phyloP scores from a whole-genome alignment of 75 land plant genomes.

The Pinus tabuliformis region DNA sequence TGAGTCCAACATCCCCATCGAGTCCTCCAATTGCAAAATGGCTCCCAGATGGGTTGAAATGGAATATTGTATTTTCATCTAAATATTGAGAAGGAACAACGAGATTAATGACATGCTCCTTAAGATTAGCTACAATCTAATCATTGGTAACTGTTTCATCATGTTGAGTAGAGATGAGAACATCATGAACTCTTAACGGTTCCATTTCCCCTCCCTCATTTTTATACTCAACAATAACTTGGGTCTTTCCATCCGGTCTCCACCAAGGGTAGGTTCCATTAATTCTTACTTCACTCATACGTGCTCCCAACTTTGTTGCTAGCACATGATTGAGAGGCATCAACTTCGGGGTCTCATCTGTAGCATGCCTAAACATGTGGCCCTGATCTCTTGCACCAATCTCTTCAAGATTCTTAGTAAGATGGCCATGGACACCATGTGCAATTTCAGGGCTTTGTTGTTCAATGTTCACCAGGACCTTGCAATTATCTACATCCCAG shows the following conservation, averaged over 20 bases:
- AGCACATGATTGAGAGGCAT: conserved; percentile 54
- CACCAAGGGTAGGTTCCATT: too few species aligned
- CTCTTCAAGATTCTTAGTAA: conserved; percentile 56
- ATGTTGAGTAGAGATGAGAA: conserved; percentile 58
- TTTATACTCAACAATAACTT: conserved; percentile 8
- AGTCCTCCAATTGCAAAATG: conserved; percentile 55
- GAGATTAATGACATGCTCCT: conserved; percentile 43
- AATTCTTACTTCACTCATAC: conserved; percentile 13
- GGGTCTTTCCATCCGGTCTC: too few species aligned
- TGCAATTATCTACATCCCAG: conserved; percentile 64
- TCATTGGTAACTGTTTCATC: conserved; percentile 59
- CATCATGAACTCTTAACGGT: conserved; percentile 58
- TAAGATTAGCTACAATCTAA: conserved; percentile 48
- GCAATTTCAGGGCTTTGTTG: conserved; percentile 72
- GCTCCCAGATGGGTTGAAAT: conserved; percentile 46
- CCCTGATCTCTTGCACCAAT: conserved; percentile 80
- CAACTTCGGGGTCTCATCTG: conserved; percentile 57
- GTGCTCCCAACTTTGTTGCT: conserved; percentile 55
- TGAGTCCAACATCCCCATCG: conserved; percentile 56
- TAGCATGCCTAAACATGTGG: conserved; percentile 69
- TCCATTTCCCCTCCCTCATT: conserved; percentile 46
- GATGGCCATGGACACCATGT: conserved; percentile 68
- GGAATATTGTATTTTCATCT: conserved; percentile 77
- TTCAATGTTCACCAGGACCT: conserved; percentile 62
- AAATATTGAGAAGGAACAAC: conserved; percentile 50